Evolutionary conservation across 257 asterid genomes (phyloP).

Genomic region (Echites panduratus): DNA sequence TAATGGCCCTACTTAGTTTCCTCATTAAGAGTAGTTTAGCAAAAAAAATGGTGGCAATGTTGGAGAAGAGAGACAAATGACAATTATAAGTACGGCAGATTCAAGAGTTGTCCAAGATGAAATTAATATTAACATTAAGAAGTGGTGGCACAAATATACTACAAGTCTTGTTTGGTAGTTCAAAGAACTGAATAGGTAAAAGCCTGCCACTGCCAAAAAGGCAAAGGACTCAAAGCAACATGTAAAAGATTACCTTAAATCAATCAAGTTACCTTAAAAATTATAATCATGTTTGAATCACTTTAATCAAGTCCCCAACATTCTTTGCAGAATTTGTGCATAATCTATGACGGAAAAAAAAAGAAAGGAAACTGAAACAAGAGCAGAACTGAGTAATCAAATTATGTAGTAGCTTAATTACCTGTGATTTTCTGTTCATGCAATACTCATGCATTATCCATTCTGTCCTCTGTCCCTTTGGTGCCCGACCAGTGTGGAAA

Average conservation of each 20-base stretch:
- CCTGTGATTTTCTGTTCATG: conserved; percentile 52
- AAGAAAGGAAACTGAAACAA: background rate
- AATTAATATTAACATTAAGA: background rate
- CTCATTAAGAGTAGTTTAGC: background rate
- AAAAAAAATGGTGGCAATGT: background rate
- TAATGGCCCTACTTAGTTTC: background rate
- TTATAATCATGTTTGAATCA: background rate
- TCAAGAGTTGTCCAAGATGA: background rate
- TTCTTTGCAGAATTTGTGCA: background rate
- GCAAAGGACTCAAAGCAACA: background rate
- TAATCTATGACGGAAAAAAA: background rate
- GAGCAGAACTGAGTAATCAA: background rate
- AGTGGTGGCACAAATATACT: background rate
- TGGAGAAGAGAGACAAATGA: background rate
- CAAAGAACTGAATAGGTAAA: background rate
- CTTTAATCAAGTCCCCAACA: background rate
- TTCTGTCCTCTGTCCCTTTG: conserved; percentile 78
- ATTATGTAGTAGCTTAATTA: background rate
- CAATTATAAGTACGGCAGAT: background rate
- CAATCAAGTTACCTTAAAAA: no score
- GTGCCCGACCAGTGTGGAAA: conserved; percentile 86
- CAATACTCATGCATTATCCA: conserved; percentile 96
- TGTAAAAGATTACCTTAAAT: no score
- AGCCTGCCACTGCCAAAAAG: background rate
- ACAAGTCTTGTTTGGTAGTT: no score